These are phyloP conservation scores for Euptelea pleiosperma DNA, from an alignment of 164 flowering plant genomes.

Conservation along the genomic window DNA sequence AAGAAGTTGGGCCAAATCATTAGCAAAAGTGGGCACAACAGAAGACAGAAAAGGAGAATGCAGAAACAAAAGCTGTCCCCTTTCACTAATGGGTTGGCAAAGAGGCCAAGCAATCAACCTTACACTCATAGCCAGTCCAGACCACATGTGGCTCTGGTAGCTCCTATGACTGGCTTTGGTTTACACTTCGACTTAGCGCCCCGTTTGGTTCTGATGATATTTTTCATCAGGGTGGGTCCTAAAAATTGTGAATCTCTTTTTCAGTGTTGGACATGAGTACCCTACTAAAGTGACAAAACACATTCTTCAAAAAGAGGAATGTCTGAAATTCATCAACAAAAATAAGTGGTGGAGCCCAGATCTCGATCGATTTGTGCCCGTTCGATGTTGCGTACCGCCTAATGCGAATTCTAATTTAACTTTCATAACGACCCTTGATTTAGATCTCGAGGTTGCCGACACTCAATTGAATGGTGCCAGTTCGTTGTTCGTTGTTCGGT, in stretches of 20 bases:
- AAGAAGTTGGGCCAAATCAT: constrained; percentile 9
- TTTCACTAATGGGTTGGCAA: constrained; percentile 26
- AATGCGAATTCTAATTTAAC: not conserved
- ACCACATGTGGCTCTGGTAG: constrained; percentile 10
- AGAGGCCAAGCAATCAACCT: constrained; percentile 20
- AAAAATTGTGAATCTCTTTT: too few relatives aligned
- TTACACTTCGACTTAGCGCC: constrained; percentile 3
- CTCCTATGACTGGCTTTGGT: constrained; percentile 12
- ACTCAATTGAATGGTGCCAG: too few relatives aligned
- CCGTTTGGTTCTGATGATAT: constrained; percentile 1
- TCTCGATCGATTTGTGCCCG: too few relatives aligned
- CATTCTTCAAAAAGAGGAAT: not conserved
- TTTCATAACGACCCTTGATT: not conserved
- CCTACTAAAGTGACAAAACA: too few relatives aligned
- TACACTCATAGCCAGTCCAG: constrained; percentile 25
- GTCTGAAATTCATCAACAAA: too few relatives aligned
- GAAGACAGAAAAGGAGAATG: not conserved
- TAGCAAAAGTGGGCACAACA: constrained; percentile 14
- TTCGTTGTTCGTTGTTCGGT: too few relatives aligned
- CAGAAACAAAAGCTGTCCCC: constrained; percentile 19
- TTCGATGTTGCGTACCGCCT: too few relatives aligned
- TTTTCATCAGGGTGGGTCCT: too few relatives aligned
- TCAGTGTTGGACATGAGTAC: too few relatives aligned
- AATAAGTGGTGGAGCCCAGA: too few relatives aligned
- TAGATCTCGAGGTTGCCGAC: too few relatives aligned